phyloP scores from a whole-genome alignment of 2,329 filamentous ascomycete genomes.

The Orbilia oligospora region DNA sequence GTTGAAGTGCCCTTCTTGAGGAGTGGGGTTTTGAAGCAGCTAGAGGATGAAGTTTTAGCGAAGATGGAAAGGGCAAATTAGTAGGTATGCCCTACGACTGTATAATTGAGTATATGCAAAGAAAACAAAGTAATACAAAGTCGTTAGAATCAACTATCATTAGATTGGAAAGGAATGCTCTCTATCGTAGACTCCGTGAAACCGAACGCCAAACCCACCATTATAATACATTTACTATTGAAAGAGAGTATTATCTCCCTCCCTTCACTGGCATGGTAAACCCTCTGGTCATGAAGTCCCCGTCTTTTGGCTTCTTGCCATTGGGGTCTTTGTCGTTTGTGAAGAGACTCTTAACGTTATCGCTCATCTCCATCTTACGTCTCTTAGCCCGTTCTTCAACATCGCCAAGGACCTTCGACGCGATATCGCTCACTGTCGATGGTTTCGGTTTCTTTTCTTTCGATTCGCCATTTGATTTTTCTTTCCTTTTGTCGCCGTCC shows the following conservation, averaged over 20 bases:
- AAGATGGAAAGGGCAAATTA: conserved; percentile 43
- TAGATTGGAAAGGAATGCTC: not conserved
- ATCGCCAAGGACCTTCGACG: conserved; percentile 87
- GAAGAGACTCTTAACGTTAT: conserved; percentile 73
- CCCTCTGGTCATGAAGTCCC: conserved; percentile 74
- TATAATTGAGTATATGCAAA: too few relatives aligned
- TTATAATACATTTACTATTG: conserved; percentile 24
- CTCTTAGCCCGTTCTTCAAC: conserved; percentile 86
- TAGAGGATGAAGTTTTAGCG: not conserved
- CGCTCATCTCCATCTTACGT: conserved; percentile 77
- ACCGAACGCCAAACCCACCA: conserved; percentile 18
- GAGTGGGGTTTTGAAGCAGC: conserved; percentile 8
- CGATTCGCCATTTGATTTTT: conserved; percentile 63
- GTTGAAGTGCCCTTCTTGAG: conserved; percentile 41
- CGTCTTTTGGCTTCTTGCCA: conserved; percentile 67
- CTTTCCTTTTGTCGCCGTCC: conserved; percentile 61
- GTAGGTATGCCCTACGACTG: not conserved
- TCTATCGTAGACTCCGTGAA: not conserved
- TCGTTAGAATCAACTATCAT: not conserved
- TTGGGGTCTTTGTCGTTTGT: conserved; percentile 67
- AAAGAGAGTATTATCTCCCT: conserved; percentile 62
- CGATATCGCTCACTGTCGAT: conserved; percentile 71
- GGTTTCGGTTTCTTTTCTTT: conserved; percentile 51
- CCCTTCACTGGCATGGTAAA: conserved; percentile 71
- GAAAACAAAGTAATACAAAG: not conserved